These are phyloP conservation scores for Aureobasidium vineae DNA, from an alignment of 2,329 filamentous ascomycete genomes.

Conservation along the genomic window DNA sequence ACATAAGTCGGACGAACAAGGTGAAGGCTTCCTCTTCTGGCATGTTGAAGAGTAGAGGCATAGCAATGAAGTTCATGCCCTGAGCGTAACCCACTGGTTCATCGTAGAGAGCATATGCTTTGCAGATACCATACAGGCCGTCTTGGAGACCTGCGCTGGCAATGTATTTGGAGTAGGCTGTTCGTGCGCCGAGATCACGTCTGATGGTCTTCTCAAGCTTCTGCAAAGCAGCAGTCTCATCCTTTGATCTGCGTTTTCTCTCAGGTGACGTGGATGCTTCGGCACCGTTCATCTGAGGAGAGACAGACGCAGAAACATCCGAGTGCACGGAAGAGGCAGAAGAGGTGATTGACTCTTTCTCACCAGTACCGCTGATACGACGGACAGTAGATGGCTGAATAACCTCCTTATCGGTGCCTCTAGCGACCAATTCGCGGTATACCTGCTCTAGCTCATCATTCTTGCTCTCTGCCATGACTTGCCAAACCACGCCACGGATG, in stretches of 20 bases:
- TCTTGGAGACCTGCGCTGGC: constrained; percentile 89
- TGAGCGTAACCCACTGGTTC: constrained; percentile 95
- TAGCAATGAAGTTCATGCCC: constrained; percentile 97
- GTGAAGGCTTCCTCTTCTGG: constrained; percentile 96
- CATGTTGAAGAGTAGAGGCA: constrained; percentile 98
- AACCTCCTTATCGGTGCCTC: constrained; percentile 77
- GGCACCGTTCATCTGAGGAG: constrained; percentile 1
- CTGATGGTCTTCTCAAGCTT: constrained; percentile 91
- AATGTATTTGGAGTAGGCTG: constrained; percentile 95
- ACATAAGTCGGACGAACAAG: constrained; percentile 90
- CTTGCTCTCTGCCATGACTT: constrained; percentile 93
- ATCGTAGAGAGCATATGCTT: constrained; percentile 94
- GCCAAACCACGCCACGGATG: constrained; percentile 98
- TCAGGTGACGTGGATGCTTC: constrained; percentile 53
- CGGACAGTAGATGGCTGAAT: constrained; percentile 29
- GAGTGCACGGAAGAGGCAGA: constrained; percentile 85
- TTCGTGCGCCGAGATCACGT: constrained; percentile 85
- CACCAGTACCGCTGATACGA: constrained; percentile 53
- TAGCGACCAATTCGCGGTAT: constrained; percentile 77
- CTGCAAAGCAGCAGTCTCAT: constrained; percentile 68
- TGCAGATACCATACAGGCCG: constrained; percentile 91
- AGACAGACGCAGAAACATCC: constrained; percentile 58
- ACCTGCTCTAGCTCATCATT: constrained; percentile 82
- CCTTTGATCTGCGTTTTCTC: constrained; percentile 74
- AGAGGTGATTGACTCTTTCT: constrained; percentile 67